Evolutionary conservation across 257 asterid genomes (phyloP).

Genomic region (Solanum clarkiae): DNA sequence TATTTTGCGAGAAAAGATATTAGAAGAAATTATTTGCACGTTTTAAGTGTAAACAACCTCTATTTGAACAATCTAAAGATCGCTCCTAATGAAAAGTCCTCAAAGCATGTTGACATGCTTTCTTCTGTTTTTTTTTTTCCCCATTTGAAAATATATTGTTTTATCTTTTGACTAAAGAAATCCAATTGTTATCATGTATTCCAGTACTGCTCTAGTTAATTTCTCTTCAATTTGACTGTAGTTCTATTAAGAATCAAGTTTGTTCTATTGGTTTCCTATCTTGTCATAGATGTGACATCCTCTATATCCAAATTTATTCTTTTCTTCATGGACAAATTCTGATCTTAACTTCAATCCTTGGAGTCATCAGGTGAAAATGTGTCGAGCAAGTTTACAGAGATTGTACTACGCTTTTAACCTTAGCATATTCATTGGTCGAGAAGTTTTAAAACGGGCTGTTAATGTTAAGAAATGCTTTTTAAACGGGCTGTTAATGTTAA

Average conservation of each 20-base stretch:
- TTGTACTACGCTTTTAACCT: neutral
- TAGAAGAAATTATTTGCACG: neutral
- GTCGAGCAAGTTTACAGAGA: neutral
- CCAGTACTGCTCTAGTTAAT: neutral
- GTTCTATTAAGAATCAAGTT: neutral
- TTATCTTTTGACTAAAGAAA: neutral
- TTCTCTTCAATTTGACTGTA: neutral
- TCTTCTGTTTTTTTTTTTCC: neutral
- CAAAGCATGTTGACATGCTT: neutral
- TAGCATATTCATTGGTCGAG: neutral
- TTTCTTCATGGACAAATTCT: neutral
- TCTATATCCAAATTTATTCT: neutral
- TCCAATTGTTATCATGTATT: neutral
- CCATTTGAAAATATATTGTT: neutral
- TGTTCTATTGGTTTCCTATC: neutral
- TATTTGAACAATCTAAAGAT: neutral
- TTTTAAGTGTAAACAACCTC: neutral
- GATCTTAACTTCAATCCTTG: neutral
- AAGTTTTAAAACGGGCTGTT: neutral
- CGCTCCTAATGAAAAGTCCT: neutral
- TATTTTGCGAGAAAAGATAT: neutral
- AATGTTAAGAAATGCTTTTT: neutral
- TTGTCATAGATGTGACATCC: neutral
- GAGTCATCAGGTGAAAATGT: neutral
- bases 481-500: neutral